Evolutionary conservation across 2,329 filamentous ascomycete genomes (phyloP).

Genomic region (Trichoderma koningiopsis): DNA sequence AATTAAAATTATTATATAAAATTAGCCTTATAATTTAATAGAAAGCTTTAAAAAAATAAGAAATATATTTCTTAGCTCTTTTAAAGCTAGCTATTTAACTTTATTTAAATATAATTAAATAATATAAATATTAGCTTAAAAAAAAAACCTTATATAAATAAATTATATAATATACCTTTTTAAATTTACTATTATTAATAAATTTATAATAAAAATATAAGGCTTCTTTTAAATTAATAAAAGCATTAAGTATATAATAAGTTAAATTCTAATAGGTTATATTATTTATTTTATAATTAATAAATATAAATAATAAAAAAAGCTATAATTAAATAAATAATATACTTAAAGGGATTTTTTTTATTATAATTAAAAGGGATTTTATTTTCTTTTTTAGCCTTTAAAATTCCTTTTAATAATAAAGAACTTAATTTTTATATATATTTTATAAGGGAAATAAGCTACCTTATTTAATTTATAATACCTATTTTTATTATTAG

Average conservation of each 20-base stretch:
- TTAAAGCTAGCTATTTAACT: background rate
- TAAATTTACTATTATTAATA: background rate
- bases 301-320: background rate
- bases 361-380: background rate
- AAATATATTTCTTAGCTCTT: background rate
- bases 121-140: background rate
- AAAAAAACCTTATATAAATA: background rate
- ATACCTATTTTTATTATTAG: too few relatives aligned
- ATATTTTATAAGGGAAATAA: background rate
- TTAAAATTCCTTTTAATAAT: background rate
- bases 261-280: background rate
- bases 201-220: background rate
- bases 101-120: background rate
- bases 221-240: background rate
- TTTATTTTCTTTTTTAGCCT: background rate
- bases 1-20: background rate
- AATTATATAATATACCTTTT: background rate
- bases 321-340: background rate
- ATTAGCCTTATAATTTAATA: background rate
- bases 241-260: background rate
- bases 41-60: background rate
- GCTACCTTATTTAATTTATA: background rate
- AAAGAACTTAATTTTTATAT: background rate
- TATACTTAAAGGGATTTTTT: background rate
- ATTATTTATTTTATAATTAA: background rate